These are phyloP conservation scores for Collybiopsis luxurians DNA, from an alignment of 768 basidiomycete genomes.

Conservation along the genomic window DNA sequence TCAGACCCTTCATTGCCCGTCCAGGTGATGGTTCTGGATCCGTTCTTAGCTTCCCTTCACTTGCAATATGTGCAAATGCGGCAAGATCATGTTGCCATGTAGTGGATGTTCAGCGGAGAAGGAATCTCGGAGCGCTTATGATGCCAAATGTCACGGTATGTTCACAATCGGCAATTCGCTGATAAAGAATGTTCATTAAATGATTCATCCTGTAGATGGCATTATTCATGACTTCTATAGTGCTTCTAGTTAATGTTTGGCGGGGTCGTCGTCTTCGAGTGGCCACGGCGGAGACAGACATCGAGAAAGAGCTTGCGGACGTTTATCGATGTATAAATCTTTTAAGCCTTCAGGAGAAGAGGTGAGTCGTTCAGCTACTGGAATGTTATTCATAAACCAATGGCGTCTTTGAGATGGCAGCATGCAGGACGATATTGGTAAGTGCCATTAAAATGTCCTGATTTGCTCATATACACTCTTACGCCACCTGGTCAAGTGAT, in stretches of 20 bases:
- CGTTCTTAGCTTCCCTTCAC: not conserved
- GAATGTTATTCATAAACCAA: not conserved
- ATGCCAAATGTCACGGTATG: slow-evolving; percentile 2
- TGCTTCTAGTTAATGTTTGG: slow-evolving; percentile 4
- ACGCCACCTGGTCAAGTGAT: not conserved
- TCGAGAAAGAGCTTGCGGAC: not conserved
- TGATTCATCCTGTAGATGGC: not conserved
- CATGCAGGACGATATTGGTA: not conserved
- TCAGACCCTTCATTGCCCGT: not conserved
- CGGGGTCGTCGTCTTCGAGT: not conserved
- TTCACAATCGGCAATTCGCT: not conserved
- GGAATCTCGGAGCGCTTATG: not conserved
- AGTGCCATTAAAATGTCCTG: not conserved
- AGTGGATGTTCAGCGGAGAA: not conserved
- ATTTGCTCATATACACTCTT: not conserved
- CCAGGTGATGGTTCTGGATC: not conserved
- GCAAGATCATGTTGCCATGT: slow-evolving; percentile 4
- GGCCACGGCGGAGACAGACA: not conserved
- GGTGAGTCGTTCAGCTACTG: not conserved
- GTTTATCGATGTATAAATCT: not conserved
- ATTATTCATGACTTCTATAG: not conserved
- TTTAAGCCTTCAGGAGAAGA: not conserved
- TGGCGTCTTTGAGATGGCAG: not conserved
- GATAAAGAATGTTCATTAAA: not conserved
- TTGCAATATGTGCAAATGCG: slow-evolving; percentile 7